Evolutionary conservation across 2,329 filamentous ascomycete species (phyloP), one percentile per base, ranked within the genome.

Genomic region (Microthyrium microscopicum): DNA sequence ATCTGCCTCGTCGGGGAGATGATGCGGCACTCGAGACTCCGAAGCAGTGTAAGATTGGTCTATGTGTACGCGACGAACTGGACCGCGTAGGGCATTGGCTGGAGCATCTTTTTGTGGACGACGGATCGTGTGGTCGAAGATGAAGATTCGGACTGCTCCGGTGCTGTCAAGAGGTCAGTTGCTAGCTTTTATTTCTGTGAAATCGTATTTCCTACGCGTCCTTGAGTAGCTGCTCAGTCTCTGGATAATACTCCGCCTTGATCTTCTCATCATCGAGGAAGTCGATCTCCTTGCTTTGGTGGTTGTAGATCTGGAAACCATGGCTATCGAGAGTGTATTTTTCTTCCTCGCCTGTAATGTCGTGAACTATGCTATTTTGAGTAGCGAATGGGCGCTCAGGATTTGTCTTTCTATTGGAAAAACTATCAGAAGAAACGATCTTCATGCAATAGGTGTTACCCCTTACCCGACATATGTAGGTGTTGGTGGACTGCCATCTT

Each of bases 41-140:
- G 32, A 35, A n/a, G 32, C 49, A 3, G 22, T 24, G 32, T 68
- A 66, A 3, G 64, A 63, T 45, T 73, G 67, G 46, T 73, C 68
- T 40, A 72, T 68, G 46, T 73, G 69, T 2, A 70, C 64, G 6
- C 62, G 57, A 36, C 61, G 56, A 3, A 67, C 62, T 1, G 60
- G 62, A 1, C 56, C 59, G 9, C 59, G 58, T 20, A 55, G 47
- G 1, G 36, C 36, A 13, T 44, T 40, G 21, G 13, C 24, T 8
- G 37, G 39, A 11, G 39, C 39, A 28, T 60, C 55, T 22, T 39
- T 43, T 4, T 47, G 42, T 20, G 49, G 46, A 29, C 62, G 60
- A n/a, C 62, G 62, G 43, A 76, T 67, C 5, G 68, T 73, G 51
- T 74, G 69, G 52, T 73, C 67, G 46, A 75, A 76, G 46, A 74